phyloP scores from a whole-genome alignment of 805 yeast species.

The Candida qinlingensis region DNA sequence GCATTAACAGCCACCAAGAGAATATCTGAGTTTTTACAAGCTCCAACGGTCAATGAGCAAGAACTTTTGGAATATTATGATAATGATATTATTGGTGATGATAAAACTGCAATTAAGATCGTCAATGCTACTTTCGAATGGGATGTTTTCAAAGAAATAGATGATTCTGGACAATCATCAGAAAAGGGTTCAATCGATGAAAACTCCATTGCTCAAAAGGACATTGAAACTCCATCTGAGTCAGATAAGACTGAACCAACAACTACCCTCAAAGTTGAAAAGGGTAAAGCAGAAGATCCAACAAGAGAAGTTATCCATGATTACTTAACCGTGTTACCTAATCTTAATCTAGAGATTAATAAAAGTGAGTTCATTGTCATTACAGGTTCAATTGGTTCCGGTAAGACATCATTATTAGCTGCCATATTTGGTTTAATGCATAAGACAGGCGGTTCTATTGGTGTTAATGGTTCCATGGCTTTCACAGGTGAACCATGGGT shows the following conservation, averaged over 20 bases:
- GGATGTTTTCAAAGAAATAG: conserved; percentile 36
- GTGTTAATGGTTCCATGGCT: conserved; percentile 44
- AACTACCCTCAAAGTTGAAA: not conserved
- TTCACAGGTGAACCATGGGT: conserved; percentile 72
- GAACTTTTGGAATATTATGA: conserved; percentile 29
- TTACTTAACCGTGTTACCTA: conserved; percentile 21
- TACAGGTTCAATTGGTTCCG: conserved; percentile 79
- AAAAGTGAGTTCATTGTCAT: conserved; percentile 69
- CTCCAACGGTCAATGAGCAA: conserved; percentile 37
- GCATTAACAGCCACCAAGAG: conserved; percentile 56
- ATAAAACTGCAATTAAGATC: conserved; percentile 41
- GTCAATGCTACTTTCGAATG: conserved; percentile 56
- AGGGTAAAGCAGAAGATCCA: conserved; percentile 1
- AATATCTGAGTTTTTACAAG: conserved; percentile 45
- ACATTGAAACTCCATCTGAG: not conserved
- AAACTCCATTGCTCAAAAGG: not conserved
- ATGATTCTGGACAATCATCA: not conserved
- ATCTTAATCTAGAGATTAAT: conserved; percentile 47
- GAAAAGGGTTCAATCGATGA: not conserved
- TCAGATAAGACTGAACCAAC: not conserved
- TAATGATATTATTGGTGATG: conserved; percentile 8
- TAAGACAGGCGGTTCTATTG: conserved; percentile 40
- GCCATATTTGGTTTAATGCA: conserved; percentile 71
- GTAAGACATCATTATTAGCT: conserved; percentile 65
- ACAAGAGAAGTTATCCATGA: conserved; percentile 7